Conservation (phyloP, 306 rosid genomes). For the Pyrus pyrifolia region DNA sequence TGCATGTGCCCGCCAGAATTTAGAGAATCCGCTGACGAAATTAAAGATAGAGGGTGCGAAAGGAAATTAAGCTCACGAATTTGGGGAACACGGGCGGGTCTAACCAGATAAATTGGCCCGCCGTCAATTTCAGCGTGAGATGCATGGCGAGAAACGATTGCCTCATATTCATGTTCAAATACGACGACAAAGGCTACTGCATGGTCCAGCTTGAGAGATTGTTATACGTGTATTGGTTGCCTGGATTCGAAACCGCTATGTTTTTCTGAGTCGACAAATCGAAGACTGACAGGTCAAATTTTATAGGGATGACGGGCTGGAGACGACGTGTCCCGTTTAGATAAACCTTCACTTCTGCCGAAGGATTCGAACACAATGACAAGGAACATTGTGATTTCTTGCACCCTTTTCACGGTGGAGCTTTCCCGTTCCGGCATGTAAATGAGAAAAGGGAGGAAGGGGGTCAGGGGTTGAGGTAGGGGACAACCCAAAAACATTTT, state of each 20-base stretch:
- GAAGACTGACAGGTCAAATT: too few relatives aligned
- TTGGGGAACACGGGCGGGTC: constrained; percentile 13
- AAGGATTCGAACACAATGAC: constrained; percentile 51
- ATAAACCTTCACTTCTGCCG: constrained; percentile 21
- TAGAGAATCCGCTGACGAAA: not conserved
- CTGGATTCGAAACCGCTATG: too few relatives aligned
- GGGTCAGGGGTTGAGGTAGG: too few relatives aligned
- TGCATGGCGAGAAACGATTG: constrained; percentile 32
- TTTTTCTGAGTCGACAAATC: too few relatives aligned
- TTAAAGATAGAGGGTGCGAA: constrained; percentile 35
- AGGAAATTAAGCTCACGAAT: constrained; percentile 20
- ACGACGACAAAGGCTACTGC: too few relatives aligned
- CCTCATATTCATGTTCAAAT: constrained; percentile 5
- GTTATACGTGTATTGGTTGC: too few relatives aligned
- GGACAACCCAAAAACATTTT: too few relatives aligned
- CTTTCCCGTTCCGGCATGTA: constrained; percentile 59
- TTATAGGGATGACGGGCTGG: too few relatives aligned
- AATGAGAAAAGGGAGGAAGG: too few relatives aligned
- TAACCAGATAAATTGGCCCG: not conserved
- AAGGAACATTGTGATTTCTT: constrained; percentile 59
- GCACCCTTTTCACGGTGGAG: constrained; percentile 64
- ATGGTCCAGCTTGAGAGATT: too few relatives aligned
- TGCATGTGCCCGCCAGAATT: constrained; percentile 78
- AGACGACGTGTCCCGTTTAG: too few relatives aligned
- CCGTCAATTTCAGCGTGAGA: constrained; percentile 18